Evolutionary conservation across 2,329 filamentous ascomycete species (phyloP), one percentile per base, ranked within the genome.

Genomic region (Sporothrix sp.): DNA sequence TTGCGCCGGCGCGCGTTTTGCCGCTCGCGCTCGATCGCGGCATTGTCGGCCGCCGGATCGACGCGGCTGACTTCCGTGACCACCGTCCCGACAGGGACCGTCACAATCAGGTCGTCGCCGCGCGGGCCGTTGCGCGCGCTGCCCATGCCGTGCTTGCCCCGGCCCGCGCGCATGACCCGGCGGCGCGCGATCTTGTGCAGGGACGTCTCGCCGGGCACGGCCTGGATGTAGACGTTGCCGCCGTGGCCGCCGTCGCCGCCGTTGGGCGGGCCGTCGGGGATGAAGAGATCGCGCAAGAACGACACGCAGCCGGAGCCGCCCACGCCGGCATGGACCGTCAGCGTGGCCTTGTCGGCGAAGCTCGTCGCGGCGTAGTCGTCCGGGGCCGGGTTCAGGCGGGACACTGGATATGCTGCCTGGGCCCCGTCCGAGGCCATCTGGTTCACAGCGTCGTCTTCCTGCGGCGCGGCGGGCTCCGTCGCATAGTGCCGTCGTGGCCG

Each of bases 221-320:
- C 90, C 68, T 97, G 91, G 52, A 98, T 94, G 65, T 95, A 97
- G 58, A 98, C 74, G 60, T 85, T 94, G 35, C 93, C 93, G 55
- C 93, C 93, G 51, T 81, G 85, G 4, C 93, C 93, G 37, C 93
- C 93, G 63, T 98, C 89, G 53, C 93, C 93, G 44, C 93, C 93
- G 65, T 98, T 97, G 9, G 93, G 81, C 10, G 93, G 93, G 0
- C 93, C 93, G 57, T 95, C 83, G 39, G 83, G 79, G 27, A 96
- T 75, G 66, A 86, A 97, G 56, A 91, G 91, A 61, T 98, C 93
- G 18, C 91, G 84, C 38, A 94, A 71, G 64, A 97, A 98, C 0
- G 93, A 93, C 46, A 97, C 87, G 63, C 93, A 98, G 56, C 93
- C 93, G 62, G 93, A 83, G 8, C 93, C 93, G 23, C 93, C 93